Conservation (phyloP, 768 basidiomycete genomes). For the Leccinum obscurum region DNA sequence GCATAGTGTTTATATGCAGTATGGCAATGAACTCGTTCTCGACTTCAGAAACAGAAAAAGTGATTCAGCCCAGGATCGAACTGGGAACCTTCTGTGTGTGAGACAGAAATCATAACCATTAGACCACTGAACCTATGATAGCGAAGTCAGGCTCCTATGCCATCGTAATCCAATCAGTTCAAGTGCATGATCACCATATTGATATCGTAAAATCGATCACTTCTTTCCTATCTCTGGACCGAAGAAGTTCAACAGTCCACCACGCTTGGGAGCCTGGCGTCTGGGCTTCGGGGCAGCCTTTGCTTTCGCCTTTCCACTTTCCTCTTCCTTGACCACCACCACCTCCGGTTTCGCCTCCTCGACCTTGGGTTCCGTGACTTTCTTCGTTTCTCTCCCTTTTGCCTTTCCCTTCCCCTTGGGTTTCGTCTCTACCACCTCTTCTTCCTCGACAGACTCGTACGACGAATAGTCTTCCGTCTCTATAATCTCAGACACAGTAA, state of each 20-base stretch:
- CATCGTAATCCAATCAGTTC: background rate
- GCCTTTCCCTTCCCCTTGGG: slow-evolving; percentile 20
- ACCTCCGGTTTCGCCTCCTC: slow-evolving; percentile 18
- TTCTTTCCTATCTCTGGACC: slow-evolving; percentile 33
- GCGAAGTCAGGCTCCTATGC: too few relatives aligned
- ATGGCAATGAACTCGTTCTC: too few relatives aligned
- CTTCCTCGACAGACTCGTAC: slow-evolving; percentile 76
- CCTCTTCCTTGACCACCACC: slow-evolving; percentile 14
- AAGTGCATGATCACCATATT: background rate
- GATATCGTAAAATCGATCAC: slow-evolving; percentile 5
- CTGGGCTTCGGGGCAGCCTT: slow-evolving; percentile 19
- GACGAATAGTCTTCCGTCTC: slow-evolving; percentile 78
- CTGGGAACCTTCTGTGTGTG: slow-evolving; percentile 51
- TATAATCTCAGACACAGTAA: slow-evolving; percentile 27
- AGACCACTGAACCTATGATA: slow-evolving; percentile 40
- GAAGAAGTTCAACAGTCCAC: slow-evolving; percentile 35
- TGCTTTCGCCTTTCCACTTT: slow-evolving; percentile 16
- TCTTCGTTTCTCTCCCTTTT: slow-evolving; percentile 24
- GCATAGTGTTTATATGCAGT: too few relatives aligned
- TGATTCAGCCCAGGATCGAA: slow-evolving; percentile 48
- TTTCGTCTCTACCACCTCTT: slow-evolving; percentile 32
- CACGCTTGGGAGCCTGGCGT: slow-evolving; percentile 26
- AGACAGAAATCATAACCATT: slow-evolving; percentile 52
- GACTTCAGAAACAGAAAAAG: background rate
- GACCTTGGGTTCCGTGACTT: slow-evolving; percentile 12